Conservation (phyloP, 345 rosid species). For the Eucalyptus polyanthemos region DNA sequence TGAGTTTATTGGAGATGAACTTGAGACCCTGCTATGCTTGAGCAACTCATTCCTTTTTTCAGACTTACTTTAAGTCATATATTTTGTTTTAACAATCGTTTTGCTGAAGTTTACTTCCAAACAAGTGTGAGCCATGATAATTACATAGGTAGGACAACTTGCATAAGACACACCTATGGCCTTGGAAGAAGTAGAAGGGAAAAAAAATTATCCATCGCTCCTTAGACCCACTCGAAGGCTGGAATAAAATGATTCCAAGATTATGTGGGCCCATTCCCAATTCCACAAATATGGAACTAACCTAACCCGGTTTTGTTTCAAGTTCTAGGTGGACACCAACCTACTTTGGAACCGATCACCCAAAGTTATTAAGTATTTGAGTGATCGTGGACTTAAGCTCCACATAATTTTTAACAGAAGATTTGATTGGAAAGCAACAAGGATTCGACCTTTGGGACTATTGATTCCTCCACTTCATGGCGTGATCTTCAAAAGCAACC, state of each 20-base stretch:
- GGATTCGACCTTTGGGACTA: not conserved
- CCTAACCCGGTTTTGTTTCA: too few relatives aligned
- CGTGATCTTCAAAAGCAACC: not conserved
- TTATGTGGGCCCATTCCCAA: not conserved
- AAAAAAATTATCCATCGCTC: not conserved
- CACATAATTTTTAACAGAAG: too few relatives aligned
- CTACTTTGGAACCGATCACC: fast-evolving
- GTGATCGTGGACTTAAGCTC: too few relatives aligned
- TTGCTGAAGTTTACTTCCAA: too few relatives aligned
- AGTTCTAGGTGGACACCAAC: not conserved
- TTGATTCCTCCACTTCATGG: not conserved
- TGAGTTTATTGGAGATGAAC: not conserved
- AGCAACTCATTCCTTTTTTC: not conserved
- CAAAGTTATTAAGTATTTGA: too few relatives aligned
- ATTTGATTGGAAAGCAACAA: not conserved
- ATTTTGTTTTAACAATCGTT: too few relatives aligned
- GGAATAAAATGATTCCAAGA: not conserved
- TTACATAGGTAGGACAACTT: not conserved
- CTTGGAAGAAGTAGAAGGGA: not conserved
- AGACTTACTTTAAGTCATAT: not conserved
- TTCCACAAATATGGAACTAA: not conserved
- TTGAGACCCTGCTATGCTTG: not conserved
- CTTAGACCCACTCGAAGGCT: not conserved
- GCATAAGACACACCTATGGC: not conserved
- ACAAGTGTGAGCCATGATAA: not conserved